Evolutionary conservation across 208 protist species (phyloP).

Genomic region (Kentomonas sorsogonicus): DNA sequence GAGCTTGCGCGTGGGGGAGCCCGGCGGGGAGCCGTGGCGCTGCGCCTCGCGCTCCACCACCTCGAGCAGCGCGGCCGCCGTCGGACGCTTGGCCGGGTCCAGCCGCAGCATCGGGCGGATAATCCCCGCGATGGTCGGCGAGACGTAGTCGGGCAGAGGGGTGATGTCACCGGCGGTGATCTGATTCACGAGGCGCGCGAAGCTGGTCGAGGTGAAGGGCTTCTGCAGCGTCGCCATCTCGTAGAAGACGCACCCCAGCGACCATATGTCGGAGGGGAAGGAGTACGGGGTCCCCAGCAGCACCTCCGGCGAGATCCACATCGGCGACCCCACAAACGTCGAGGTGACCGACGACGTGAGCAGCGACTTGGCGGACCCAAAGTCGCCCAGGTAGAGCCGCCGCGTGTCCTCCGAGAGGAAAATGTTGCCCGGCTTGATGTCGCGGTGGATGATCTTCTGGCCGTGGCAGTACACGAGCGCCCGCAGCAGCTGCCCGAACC

Average conservation of each 20-base stretch:
- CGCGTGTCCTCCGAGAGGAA: slow-evolving; percentile 57
- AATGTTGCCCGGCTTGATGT: slow-evolving; percentile 90
- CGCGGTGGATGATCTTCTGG: slow-evolving; percentile 78
- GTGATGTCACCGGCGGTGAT: slow-evolving; percentile 61
- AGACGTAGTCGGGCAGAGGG: slow-evolving; percentile 39
- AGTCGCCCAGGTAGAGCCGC: slow-evolving; percentile 61
- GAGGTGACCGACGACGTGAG: slow-evolving; percentile 23
- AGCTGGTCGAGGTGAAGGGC: slow-evolving; percentile 61
- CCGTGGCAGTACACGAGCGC: slow-evolving; percentile 82
- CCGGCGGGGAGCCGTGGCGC: slow-evolving; percentile 1
- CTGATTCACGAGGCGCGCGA: slow-evolving; percentile 72
- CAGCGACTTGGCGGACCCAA: slow-evolving; percentile 70
- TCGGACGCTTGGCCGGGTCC: slow-evolving; percentile 36
- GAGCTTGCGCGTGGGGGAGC: not conserved
- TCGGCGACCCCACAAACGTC: slow-evolving; percentile 72
- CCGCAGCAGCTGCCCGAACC: slow-evolving; percentile 70
- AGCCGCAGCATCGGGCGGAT: slow-evolving; percentile 58
- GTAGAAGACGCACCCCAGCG: slow-evolving; percentile 74
- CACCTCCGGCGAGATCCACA: slow-evolving; percentile 87
- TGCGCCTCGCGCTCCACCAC: slow-evolving; percentile 15
- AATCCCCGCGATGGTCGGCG: slow-evolving; percentile 33
- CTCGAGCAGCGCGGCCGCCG: slow-evolving; percentile 31
- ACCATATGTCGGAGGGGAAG: slow-evolving; percentile 84
- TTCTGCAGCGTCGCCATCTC: slow-evolving; percentile 52
- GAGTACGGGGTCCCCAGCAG: slow-evolving; percentile 74